Evolutionary conservation across 2,329 filamentous ascomycete genomes (phyloP).

Genomic region (Chaetomium strumarium): DNA sequence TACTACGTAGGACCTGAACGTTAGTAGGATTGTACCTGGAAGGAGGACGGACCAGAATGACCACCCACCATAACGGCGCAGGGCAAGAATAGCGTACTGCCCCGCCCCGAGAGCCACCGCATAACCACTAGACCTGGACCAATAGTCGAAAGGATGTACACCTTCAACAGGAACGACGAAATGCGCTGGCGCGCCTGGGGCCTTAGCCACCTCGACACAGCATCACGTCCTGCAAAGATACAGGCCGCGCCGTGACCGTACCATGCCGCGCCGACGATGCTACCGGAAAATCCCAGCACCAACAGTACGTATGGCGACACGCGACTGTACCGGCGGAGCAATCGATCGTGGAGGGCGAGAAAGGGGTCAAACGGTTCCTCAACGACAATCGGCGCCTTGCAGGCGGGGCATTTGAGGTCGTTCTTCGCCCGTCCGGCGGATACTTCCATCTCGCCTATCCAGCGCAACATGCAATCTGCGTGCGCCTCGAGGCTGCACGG

Average conservation of each 20-base stretch:
- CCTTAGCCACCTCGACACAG: slow-evolving; percentile 37
- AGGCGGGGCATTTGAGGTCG: slow-evolving; percentile 79
- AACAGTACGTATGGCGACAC: slow-evolving; percentile 59
- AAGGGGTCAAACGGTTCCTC: slow-evolving; percentile 68
- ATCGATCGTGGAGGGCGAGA: slow-evolving; percentile 57
- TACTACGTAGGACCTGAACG: slow-evolving; percentile 34
- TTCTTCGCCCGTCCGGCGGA: slow-evolving; percentile 42
- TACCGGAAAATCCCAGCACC: slow-evolving; percentile 49
- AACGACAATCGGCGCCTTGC: slow-evolving; percentile 74
- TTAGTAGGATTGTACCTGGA: background rate
- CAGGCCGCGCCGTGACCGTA: slow-evolving; percentile 48
- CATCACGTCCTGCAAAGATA: slow-evolving; percentile 46
- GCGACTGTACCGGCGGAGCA: slow-evolving; percentile 51
- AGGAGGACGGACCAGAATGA: no score
- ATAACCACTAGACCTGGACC: slow-evolving; percentile 42
- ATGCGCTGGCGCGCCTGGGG: slow-evolving; percentile 4
- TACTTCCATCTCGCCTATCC: slow-evolving; percentile 86
- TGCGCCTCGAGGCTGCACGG: slow-evolving; percentile 87
- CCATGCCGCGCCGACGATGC: slow-evolving; percentile 45
- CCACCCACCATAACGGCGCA: slow-evolving; percentile 37
- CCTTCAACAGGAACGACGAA: slow-evolving; percentile 19
- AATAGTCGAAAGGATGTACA: slow-evolving; percentile 37
- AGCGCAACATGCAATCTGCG: slow-evolving; percentile 81
- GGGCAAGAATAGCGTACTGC: slow-evolving; percentile 38
- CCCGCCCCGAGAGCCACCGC: slow-evolving; percentile 39